Evolutionary conservation across 169 alveolate genomes (phyloP).

Genomic region (Cardiosporidium cionae): DNA sequence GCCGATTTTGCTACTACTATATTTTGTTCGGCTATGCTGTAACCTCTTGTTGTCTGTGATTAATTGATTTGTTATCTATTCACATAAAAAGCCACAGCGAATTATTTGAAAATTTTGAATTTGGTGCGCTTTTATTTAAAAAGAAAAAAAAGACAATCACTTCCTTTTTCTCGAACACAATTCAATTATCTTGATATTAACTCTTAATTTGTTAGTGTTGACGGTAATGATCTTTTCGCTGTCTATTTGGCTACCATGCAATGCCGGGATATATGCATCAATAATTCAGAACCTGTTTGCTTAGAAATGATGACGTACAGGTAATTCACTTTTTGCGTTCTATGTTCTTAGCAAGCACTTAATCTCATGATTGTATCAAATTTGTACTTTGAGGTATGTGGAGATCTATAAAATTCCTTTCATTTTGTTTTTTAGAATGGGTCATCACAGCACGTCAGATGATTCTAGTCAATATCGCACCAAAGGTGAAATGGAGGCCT

Average conservation of each 20-base stretch:
- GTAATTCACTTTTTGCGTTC: neutral
- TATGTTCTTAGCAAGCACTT: neutral
- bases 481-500: constrained; percentile 67
- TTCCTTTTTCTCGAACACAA: no score
- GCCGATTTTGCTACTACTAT: no score
- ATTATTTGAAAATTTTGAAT: no score
- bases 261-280: constrained; percentile 75
- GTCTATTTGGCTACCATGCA: constrained; percentile 74
- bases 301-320: constrained; percentile 86
- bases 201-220: constrained; percentile 53
- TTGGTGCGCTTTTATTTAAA: no score
- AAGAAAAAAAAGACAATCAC: no score
- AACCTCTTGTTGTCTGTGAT: no score
- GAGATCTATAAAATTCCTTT: neutral
- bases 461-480: constrained; percentile 71
- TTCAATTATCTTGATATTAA: neutral
- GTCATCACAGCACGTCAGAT: constrained; percentile 93
- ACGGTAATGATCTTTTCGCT: constrained; percentile 81
- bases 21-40: no score
- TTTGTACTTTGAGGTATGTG: neutral
- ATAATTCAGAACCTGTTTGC: constrained; percentile 67
- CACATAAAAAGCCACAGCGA: no score
- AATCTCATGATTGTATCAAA: neutral
- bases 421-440: constrained; percentile 39
- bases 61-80: no score